These are phyloP conservation scores for Candida xyloterini DNA, from an alignment of 805 yeast genomes.

Conservation along the genomic window DNA sequence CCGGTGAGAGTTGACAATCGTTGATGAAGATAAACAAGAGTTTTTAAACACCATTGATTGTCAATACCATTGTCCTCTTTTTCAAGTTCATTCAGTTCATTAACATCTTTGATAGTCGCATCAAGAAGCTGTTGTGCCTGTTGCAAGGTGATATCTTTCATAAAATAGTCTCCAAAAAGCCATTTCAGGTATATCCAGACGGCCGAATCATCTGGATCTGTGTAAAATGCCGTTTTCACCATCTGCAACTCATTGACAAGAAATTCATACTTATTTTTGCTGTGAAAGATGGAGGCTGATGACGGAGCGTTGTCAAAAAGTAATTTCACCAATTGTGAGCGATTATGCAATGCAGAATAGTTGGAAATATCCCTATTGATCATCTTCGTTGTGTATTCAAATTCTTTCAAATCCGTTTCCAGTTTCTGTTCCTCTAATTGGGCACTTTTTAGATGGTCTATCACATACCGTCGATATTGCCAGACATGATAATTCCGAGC, in stretches of 20 bases:
- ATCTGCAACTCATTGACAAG: conserved; percentile 59
- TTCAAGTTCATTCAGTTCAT: conserved; percentile 71
- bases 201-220: conserved; percentile 93
- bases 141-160: conserved; percentile 31
- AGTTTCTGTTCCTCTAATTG: conserved; percentile 8
- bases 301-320: conserved; percentile 36
- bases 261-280: conserved; percentile 26
- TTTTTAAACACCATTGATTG: conserved; percentile 75
- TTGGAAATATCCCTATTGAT: conserved; percentile 85
- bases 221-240: conserved; percentile 79
- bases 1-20: conserved; percentile 20
- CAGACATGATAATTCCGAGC: conserved; percentile 92
- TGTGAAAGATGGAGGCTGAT: conserved; percentile 16
- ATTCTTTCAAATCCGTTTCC: conserved; percentile 47
- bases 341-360: conserved; percentile 94
- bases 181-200: conserved; percentile 88
- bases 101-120: conserved; percentile 45
- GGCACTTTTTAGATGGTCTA: conserved; percentile 32
- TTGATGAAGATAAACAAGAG: conserved; percentile 46
- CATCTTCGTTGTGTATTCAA: conserved; percentile 71
- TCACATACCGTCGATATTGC: conserved; percentile 83
- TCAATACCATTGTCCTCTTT: conserved; percentile 60
- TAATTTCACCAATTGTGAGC: conserved; percentile 64
- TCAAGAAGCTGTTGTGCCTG: conserved; percentile 37
- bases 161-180: conserved; percentile 52